Evolutionary conservation across 306 rosid genomes (phyloP), one percentile per base, ranked within the genome.

Genomic region (Oemleria cerasiformis): DNA sequence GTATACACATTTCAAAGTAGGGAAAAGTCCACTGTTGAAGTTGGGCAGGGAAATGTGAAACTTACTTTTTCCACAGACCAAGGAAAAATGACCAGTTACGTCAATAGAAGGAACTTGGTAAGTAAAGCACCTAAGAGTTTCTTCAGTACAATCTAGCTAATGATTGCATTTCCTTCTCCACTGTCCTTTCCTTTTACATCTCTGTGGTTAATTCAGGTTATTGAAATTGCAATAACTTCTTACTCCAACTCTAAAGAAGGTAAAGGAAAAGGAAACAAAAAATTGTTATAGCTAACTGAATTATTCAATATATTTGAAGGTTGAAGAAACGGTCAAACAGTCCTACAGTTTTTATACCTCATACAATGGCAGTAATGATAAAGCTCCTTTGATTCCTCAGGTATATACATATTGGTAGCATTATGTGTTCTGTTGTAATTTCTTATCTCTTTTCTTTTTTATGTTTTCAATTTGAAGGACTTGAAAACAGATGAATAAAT

Each of bases 371-470:
- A 79, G 74, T 40, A 43, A 4, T 54, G 89, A 77, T 64, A 41
- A 82, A 67, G 67, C 65, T 71, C 83, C 89, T 13, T 85, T 82
- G 81, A 83, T 85, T 68, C 83, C 83, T 13, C 86, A 85, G 89
- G 89, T 85, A 75, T 40, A 74, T 16, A 23, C 38, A 41, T 56
- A 21, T 8, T 39, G 55, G 21, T 48, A 42, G 9, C 39, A 56
- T 30, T 49, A 48, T 50, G 12, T 36, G 23, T 17, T 50, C 23
- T 41, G 19, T 61, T 60, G n/a, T 44, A 30, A 36, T 62, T 40
- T 55, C 56, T 49, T 45, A 58, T 34, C 53, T 60, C 39, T 16
- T 21, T 25, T 15, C 11, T n/a, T 14, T 9, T 45, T 62, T 40
- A 3, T 53, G 30, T 48, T 20, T 41, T 50, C 8, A 47, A 48